Conservation (phyloP, 2,329 filamentous ascomycete species). For the Scedosporium minutisporum region DNA sequence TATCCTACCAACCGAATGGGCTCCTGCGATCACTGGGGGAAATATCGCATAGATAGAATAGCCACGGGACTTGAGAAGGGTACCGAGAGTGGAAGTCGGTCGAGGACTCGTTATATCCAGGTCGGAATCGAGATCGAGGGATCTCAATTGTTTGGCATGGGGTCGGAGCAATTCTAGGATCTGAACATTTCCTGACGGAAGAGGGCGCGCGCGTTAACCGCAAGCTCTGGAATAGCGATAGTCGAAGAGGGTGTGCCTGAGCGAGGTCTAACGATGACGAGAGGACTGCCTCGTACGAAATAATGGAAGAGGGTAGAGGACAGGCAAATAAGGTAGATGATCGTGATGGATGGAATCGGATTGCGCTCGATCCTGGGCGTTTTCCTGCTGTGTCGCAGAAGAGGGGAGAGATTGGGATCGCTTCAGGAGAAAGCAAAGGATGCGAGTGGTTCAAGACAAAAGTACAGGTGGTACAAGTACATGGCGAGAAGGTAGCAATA, state of each 20-base stretch:
- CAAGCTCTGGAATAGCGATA: not conserved
- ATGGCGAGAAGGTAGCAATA: not conserved
- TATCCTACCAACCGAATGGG: not conserved
- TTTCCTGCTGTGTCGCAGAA: not conserved
- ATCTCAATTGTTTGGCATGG: not conserved
- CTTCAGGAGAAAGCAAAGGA: not conserved
- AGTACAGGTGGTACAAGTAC: not conserved
- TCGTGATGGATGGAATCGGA: not conserved
- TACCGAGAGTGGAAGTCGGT: not conserved
- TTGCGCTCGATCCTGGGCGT: not conserved
- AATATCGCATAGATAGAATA: not conserved
- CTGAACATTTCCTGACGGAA: not conserved
- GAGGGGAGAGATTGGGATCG: not conserved
- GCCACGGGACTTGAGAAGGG: not conserved
- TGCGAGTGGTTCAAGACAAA: not conserved
- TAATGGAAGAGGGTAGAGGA: no score
- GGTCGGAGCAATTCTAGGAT: not conserved
- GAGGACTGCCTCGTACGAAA: not conserved
- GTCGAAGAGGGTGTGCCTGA: not conserved
- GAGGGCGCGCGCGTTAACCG: not conserved
- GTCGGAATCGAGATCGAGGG: not conserved
- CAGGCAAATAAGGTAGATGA: no score
- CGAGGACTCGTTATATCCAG: not conserved
- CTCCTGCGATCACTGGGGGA: not conserved
- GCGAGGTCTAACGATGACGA: not conserved